Conservation (phyloP, 108 stramenopile species). For the Pseudonitzschia pungens region DNA sequence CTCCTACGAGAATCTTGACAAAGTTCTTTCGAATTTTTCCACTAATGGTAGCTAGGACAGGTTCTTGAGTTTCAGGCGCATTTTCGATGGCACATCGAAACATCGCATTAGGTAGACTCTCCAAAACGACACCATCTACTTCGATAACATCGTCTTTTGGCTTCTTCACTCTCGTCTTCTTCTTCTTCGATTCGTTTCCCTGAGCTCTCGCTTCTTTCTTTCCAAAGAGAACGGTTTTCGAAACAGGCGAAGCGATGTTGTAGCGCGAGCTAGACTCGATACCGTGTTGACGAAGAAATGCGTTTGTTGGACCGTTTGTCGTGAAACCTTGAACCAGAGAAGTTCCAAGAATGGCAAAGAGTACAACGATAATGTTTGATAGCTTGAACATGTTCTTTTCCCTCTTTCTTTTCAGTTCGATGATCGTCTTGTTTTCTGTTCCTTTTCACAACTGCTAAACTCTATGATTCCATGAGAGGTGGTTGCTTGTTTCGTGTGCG, state of each 20-base stretch:
- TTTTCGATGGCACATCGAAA: slow-evolving; percentile 87
- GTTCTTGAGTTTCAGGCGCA: slow-evolving; percentile 75
- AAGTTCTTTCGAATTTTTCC: slow-evolving; percentile 93
- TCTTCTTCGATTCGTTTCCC: slow-evolving; percentile 72
- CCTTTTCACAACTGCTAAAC: background rate
- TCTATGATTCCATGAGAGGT: background rate
- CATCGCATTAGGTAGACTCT: slow-evolving; percentile 92
- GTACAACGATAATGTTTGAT: background rate
- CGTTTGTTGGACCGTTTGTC: slow-evolving; percentile 3
- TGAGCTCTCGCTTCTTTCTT: slow-evolving; percentile 79
- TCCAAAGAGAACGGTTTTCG: slow-evolving; percentile 48
- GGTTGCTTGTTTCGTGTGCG: background rate
- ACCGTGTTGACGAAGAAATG: background rate
- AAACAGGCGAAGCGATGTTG: background rate
- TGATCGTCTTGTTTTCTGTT: background rate
- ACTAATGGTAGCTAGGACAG: slow-evolving; percentile 87
- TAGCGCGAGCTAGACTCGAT: background rate
- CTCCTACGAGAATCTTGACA: slow-evolving; percentile 92
- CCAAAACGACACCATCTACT: slow-evolving; percentile 80
- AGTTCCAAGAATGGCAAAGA: background rate
- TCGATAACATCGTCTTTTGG: slow-evolving; percentile 92
- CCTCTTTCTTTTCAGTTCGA: background rate
- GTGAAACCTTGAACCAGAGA: background rate
- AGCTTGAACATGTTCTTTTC: background rate
- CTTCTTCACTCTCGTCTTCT: slow-evolving; percentile 70